A percentile compares a stretch with the other conserved stretches of the same genome.
Conservation (phyloP, 352 stramenopile species). For the Aphanomyces invadans region DNA sequence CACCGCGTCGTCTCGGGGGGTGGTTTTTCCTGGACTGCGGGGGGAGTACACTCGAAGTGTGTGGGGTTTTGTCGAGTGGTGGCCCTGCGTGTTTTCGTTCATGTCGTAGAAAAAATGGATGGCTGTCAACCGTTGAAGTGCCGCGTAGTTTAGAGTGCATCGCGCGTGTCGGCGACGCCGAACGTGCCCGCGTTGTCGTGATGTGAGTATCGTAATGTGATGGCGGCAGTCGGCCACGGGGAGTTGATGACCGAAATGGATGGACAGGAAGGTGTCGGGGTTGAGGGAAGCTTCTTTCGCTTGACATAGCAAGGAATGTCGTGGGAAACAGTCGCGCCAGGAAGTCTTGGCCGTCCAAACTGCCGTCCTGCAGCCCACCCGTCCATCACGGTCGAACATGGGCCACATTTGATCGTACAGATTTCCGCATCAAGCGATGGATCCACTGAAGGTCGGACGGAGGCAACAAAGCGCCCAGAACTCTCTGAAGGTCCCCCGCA, state of each 20-base stretch:
- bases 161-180: not conserved
- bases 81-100: no score
- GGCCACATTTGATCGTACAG: not conserved
- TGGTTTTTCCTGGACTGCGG: not conserved
- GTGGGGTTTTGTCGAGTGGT: not conserved
- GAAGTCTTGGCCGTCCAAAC: not conserved
- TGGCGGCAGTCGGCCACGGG: not conserved
- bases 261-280: not conserved
- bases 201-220: not conserved
- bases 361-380: not conserved
- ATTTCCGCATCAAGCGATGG: not conserved
- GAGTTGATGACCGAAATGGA: not conserved
- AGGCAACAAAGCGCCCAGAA: not conserved
- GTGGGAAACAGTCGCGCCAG: constrained; percentile 1
- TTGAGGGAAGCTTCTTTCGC: not conserved
- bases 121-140: not conserved
- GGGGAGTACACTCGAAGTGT: not conserved
- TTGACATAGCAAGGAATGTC: not conserved
- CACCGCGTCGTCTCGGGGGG: not conserved
- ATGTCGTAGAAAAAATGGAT: no score
- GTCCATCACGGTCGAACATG: not conserved
- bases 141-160: no score
- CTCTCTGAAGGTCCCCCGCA: not conserved
- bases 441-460: constrained; percentile 4
- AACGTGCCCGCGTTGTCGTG: not conserved